These are phyloP conservation scores for Penicillium alfredii DNA, from an alignment of 495 filamentous ascomycete genomes.

Conservation along the genomic window DNA sequence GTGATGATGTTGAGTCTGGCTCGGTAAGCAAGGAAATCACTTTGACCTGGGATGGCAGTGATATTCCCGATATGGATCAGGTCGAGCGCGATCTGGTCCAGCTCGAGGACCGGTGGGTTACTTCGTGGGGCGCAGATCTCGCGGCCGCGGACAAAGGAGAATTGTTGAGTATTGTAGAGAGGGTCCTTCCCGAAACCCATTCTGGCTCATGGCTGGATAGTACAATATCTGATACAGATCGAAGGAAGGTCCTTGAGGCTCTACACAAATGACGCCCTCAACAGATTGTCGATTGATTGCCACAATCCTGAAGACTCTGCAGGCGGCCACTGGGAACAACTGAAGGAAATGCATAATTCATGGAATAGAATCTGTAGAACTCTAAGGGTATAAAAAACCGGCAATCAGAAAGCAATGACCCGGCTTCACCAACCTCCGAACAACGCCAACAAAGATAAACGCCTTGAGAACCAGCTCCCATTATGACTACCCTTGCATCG, in stretches of 20 bases:
- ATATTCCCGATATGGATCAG: constrained; percentile 35
- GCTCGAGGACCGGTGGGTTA: constrained; percentile 29
- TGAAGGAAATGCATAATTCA: constrained; percentile 7
- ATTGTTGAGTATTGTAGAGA: constrained; percentile 33
- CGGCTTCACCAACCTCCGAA: constrained; percentile 7
- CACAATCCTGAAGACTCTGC: background rate
- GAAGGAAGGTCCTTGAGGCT: constrained; percentile 15
- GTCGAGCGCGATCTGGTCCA: constrained; percentile 25
- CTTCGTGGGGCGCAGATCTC: constrained; percentile 22
- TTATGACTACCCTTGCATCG: constrained; percentile 48
- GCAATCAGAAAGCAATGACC: constrained; percentile 9
- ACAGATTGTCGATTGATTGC: no score
- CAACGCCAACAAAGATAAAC: constrained; percentile 15
- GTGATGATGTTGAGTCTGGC: constrained; percentile 5
- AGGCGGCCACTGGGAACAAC: no score
- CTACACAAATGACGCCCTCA: constrained; percentile 10
- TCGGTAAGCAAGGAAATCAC: constrained; percentile 31
- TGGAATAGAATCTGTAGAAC: no score
- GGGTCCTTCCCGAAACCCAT: constrained; percentile 23
- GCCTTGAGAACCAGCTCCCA: background rate
- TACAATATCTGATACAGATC: constrained; percentile 22
- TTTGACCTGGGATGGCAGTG: constrained; percentile 55
- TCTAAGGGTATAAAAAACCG: constrained; percentile 23
- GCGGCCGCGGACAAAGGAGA: constrained; percentile 14
- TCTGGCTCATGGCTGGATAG: constrained; percentile 5